Conservation (phyloP, 805 yeast genomes). For the Wickerhamia fluorescens region DNA sequence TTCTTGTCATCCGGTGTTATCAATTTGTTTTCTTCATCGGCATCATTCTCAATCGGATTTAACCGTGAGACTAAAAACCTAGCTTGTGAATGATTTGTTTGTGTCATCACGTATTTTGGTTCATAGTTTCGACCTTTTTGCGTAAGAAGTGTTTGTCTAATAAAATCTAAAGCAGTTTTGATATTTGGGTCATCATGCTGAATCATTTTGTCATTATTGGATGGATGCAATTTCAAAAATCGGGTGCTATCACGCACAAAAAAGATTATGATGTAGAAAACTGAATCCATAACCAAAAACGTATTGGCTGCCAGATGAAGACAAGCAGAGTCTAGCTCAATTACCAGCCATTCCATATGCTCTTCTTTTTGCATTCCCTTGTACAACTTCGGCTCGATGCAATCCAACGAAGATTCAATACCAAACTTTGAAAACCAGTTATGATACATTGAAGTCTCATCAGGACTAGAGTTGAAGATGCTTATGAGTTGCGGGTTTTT, state of each 20-base stretch:
- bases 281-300: conserved; percentile 24
- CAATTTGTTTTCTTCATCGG: too few relatives aligned
- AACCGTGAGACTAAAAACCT: conserved; percentile 27
- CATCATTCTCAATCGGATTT: conserved; percentile 15
- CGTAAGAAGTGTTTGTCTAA: conserved; percentile 5
- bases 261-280: conserved; percentile 21
- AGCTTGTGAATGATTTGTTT: conserved; percentile 31
- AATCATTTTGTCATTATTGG: conserved; percentile 17
- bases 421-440: conserved; percentile 19
- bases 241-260: conserved; percentile 9
- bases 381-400: conserved; percentile 27
- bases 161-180: conserved; percentile 10
- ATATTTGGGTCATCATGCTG: conserved; percentile 6
- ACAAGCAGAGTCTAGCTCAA: conserved; percentile 9
- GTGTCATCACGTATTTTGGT: conserved; percentile 25
- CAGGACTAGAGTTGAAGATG: conserved; percentile 38
- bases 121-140: conserved; percentile 11
- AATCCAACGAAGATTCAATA: conserved; percentile 11
- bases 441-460: conserved; percentile 38
- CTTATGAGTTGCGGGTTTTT: conserved; percentile 29
- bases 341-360: conserved; percentile 9
- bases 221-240: conserved; percentile 22
- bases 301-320: conserved; percentile 5
- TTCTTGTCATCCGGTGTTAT: too few relatives aligned
- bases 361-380: too few relatives aligned